Evolutionary conservation across 1,139 yeast species (phyloP).

Genomic region (Geotrichum histeridarum): DNA sequence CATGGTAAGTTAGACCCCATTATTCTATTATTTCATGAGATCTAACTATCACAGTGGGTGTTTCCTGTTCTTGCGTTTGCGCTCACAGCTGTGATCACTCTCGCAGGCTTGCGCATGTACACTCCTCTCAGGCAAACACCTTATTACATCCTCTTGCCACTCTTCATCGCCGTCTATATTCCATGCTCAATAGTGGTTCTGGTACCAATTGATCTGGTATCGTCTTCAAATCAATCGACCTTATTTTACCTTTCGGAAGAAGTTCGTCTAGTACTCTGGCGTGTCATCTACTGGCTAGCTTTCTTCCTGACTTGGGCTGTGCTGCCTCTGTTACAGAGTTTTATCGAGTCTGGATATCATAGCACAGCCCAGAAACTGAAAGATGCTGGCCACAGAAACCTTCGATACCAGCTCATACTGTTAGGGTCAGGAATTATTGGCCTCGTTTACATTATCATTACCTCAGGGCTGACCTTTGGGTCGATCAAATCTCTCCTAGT

Average conservation of each 20-base stretch:
- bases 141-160: constrained; percentile 39
- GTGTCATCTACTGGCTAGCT: constrained; percentile 73
- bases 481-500: constrained; percentile 63
- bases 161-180: constrained; percentile 47
- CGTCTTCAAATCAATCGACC: constrained; percentile 27
- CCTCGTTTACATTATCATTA: constrained; percentile 55
- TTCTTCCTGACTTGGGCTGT: constrained; percentile 67
- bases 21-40: neutral
- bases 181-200: constrained; percentile 54
- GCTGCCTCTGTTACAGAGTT: constrained; percentile 68
- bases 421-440: constrained; percentile 52
- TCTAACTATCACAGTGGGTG: constrained; percentile 26
- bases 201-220: constrained; percentile 51
- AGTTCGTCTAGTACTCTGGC: constrained; percentile 59
- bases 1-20: neutral
- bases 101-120: constrained; percentile 37
- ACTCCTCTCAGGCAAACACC: constrained; percentile 40
- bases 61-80: constrained; percentile 36
- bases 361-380: constrained; percentile 44
- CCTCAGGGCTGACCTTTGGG: constrained; percentile 52
- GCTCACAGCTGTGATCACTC: constrained; percentile 35
- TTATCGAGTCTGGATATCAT: constrained; percentile 64
- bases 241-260: constrained; percentile 44
- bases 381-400: constrained; percentile 55
- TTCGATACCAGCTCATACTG: constrained; percentile 57